A percentile compares a stretch with the other conserved stretches of the same genome.
These are phyloP conservation scores for Pyrus betulifolia DNA, from an alignment of 306 rosid species.

Conservation along the genomic window DNA sequence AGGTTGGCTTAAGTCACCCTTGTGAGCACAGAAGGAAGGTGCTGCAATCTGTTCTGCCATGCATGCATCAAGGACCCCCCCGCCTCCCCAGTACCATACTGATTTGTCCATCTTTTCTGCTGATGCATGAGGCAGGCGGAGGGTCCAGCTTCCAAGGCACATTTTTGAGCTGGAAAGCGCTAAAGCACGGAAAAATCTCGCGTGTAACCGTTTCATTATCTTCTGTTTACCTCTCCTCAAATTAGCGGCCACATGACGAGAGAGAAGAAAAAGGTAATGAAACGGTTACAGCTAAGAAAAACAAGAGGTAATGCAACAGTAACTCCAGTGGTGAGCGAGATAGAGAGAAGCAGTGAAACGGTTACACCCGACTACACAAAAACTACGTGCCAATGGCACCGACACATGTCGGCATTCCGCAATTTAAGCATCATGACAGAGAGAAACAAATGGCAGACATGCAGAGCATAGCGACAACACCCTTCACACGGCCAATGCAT, in stretches of 20 bases:
- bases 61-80: neutral
- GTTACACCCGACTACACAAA: neutral
- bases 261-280: neutral
- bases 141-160: neutral
- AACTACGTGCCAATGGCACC: neutral
- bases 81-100: neutral
- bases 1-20: neutral
- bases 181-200: too few relatives aligned
- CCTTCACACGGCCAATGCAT: constrained; percentile 15
- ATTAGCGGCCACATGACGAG: neutral
- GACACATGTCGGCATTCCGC: neutral
- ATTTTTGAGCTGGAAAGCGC: neutral
- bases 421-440: neutral
- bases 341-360: too few relatives aligned
- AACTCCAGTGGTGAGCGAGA: too few relatives aligned
- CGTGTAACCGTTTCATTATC: neutral
- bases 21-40: neutral
- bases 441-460: neutral
- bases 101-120: neutral
- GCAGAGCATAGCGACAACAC: neutral
- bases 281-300: too few relatives aligned
- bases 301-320: neutral
- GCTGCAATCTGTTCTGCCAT: neutral
- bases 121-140: neutral
- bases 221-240: neutral